Evolutionary conservation across 1,139 yeast genomes (phyloP).

Genomic region (Yueomyces sp.): DNA sequence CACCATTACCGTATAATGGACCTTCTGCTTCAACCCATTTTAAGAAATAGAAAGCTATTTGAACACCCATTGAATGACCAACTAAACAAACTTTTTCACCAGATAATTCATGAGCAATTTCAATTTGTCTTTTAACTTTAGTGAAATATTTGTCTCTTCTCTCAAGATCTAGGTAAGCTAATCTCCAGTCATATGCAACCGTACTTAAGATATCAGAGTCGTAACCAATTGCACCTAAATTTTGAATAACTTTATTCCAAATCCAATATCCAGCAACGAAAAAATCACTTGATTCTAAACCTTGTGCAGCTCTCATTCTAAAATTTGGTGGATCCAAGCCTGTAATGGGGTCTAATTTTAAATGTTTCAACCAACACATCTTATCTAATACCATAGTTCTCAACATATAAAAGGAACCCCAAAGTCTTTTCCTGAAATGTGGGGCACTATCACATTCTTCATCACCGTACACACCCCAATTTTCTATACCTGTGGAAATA

Average conservation of each 20-base stretch:
- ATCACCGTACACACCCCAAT: constrained; percentile 73
- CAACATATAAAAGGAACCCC: constrained; percentile 97
- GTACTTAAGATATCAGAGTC: constrained; percentile 82
- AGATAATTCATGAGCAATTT: constrained; percentile 34
- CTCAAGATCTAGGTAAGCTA: constrained; percentile 81
- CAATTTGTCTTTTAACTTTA: constrained; percentile 61
- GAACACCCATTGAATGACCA: constrained; percentile 97
- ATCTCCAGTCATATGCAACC: constrained; percentile 94
- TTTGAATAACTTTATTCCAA: constrained; percentile 90
- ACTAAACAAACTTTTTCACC: constrained; percentile 69
- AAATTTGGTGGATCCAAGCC: constrained; percentile 85
- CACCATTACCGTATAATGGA: constrained; percentile 73
- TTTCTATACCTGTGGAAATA: constrained; percentile 85
- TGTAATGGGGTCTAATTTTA: constrained; percentile 78
- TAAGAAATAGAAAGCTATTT: constrained; percentile 71
- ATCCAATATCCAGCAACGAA: constrained; percentile 98
- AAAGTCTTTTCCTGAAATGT: constrained; percentile 79
- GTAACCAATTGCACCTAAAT: constrained; percentile 86
- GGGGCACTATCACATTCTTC: constrained; percentile 72
- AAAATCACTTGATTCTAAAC: constrained; percentile 94
- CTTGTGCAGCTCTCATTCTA: constrained; percentile 81
- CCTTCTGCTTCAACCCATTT: constrained; percentile 96
- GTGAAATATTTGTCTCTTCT: constrained; percentile 75
- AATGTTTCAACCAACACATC: constrained; percentile 83
- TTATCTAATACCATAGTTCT: constrained; percentile 86